Conservation (phyloP, 805 yeast genomes). For the Candida montana region DNA sequence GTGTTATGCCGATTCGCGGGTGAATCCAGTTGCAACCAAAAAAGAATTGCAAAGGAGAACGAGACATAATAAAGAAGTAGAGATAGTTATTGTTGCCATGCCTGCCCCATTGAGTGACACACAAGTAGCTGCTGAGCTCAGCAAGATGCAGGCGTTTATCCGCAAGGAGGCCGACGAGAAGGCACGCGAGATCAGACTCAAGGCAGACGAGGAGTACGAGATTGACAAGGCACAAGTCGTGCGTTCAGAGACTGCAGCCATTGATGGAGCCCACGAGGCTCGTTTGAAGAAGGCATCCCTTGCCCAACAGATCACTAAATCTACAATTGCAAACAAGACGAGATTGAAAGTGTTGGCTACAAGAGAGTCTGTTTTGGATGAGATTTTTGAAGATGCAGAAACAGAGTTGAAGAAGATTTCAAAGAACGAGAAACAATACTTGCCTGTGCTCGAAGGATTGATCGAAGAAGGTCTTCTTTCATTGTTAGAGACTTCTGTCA, state of each 20-base stretch:
- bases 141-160: constrained; percentile 98
- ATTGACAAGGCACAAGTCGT: constrained; percentile 95
- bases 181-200: constrained; percentile 90
- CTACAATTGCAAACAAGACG: constrained; percentile 92
- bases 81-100: too few species aligned
- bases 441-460: constrained; percentile 64
- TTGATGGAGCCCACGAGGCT: constrained; percentile 73
- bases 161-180: constrained; percentile 98
- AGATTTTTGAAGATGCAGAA: constrained; percentile 68
- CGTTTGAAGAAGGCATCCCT: constrained; percentile 87
- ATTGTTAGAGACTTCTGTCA: constrained; percentile 64
- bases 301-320: constrained; percentile 92
- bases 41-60: too few species aligned
- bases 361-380: constrained; percentile 73
- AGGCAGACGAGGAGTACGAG: constrained; percentile 98
- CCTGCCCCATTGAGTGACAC: constrained; percentile 6
- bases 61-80: too few species aligned
- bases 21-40: neutral
- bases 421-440: constrained; percentile 53
- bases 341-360: constrained; percentile 86
- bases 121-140: constrained; percentile 90
- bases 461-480: constrained; percentile 73
- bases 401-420: constrained; percentile 54
- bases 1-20: neutral
- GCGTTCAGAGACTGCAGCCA: constrained; percentile 83